Conservation (phyloP, 768 basidiomycete genomes). For the Cyathus striatus region DNA sequence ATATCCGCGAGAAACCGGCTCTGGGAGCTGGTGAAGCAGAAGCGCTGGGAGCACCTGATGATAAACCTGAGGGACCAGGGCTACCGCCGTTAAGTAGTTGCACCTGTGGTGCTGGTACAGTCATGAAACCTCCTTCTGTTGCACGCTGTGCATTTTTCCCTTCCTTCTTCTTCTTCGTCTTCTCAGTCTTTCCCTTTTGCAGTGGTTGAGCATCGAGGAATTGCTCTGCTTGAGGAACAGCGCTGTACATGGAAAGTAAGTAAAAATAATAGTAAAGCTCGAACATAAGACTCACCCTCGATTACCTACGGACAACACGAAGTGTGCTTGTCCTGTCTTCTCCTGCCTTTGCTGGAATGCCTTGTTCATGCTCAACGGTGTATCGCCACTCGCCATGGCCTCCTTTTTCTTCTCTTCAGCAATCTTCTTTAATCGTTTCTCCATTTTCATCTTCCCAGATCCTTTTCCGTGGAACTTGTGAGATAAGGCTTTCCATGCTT, state of each 20-base stretch:
- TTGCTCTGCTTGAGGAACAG: constrained; percentile 80
- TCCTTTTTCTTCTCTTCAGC: constrained; percentile 94
- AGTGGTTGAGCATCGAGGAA: constrained; percentile 79
- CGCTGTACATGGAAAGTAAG: constrained; percentile 37
- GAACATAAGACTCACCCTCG: constrained; percentile 59
- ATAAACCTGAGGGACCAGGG: constrained; percentile 33
- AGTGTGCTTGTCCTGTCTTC: constrained; percentile 93
- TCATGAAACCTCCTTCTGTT: constrained; percentile 62
- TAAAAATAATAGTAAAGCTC: constrained; percentile 1
- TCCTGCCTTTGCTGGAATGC: constrained; percentile 93
- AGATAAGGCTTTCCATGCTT: constrained; percentile 97
- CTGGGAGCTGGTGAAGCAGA: constrained; percentile 62
- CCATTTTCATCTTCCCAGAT: constrained; percentile 94
- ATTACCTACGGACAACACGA: constrained; percentile 92
- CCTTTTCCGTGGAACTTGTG: constrained; percentile 99
- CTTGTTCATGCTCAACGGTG: constrained; percentile 89
- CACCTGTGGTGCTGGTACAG: constrained; percentile 54
- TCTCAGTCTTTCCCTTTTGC: constrained; percentile 80
- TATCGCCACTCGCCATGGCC: constrained; percentile 94
- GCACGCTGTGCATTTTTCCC: constrained; percentile 45
- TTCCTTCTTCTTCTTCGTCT: constrained; percentile 78
- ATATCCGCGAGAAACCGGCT: constrained; percentile 76
- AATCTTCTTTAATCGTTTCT: constrained; percentile 94
- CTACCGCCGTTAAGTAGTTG: constrained; percentile 41
- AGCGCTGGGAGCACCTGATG: too few relatives aligned